Base-by-base conservation (phyloP, 2,329 filamentous ascomycete genomes). In the Botryosphaeria dothidea region DNA sequence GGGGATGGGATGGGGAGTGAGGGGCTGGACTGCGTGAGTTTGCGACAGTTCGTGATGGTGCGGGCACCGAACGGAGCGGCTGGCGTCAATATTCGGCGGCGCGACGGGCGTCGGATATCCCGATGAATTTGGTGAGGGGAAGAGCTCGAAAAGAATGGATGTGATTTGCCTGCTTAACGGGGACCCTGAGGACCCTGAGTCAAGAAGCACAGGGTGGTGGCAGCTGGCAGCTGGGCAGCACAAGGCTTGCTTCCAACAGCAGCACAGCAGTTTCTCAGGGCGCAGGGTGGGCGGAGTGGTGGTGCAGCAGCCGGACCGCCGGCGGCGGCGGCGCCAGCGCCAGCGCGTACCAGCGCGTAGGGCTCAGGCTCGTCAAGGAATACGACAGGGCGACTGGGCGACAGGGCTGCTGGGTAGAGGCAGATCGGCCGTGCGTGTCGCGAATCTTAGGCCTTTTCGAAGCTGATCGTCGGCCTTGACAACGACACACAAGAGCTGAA, bases 341-440 rank as follows among this genome's bases (percentile, higher is more conserved):
- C 45, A 25, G 45, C 13, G 45, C n/a, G n/a, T n/a, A n/a, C n/a
- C n/a, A n/a, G n/a, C n/a, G 13, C 19, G 3, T n/a, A 48, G 45
- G 21, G 45, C 41, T 5, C 41, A 45, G 41, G 49, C 8, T n/a
- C 21, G 51, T 17, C 17, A 8, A 34, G 29, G 27, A 56, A 56
- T 56, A 56, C 51, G 51, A 56, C 51, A 56, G 51, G 51, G 51
- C 51, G 43, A n/a, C 43, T 15, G 43, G 17, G 19, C n/a, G n/a
- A n/a, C 43, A 46, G n/a, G 43, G 43, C 43, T 21, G 43, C n/a
- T 15, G 38, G 8, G n/a, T 46, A 34, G 25, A 21, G 17, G 56
- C 41, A 60, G 54, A 58, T 58, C 56, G 56, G 56, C 56, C 56
- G 56, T 60, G 56, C 56, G 54, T 46, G 41, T 60, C 56, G 56